Evolutionary conservation across 257 asterid species (phyloP).

Genomic region (Salvia miltiorrhiza): DNA sequence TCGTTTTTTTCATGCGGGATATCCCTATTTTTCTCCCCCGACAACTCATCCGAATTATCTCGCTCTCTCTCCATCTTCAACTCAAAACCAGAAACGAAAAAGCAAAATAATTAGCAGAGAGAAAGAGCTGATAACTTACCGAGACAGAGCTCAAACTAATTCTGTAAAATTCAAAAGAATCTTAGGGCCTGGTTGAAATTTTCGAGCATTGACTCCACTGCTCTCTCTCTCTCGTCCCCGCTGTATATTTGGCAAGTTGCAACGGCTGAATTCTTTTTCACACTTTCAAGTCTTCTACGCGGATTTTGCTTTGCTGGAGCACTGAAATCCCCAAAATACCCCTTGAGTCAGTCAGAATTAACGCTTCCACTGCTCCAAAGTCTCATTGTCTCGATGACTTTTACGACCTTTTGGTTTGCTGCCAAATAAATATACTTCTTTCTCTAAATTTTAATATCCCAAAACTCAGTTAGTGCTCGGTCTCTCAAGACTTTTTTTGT

Average conservation of each 20-base stretch:
- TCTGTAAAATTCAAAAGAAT: constrained; percentile 30
- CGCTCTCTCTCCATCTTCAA: constrained; percentile 54
- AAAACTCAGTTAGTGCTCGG: too few relatives aligned
- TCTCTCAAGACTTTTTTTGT: too few relatives aligned
- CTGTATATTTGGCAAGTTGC: constrained; percentile 34
- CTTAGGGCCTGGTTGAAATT: constrained; percentile 25
- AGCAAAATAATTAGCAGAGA: constrained; percentile 6
- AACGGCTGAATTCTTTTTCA: constrained; percentile 60
- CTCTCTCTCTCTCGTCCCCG: constrained; percentile 14
- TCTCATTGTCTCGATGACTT: constrained; percentile 20
- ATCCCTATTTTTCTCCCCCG: constrained; percentile 40
- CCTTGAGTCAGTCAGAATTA: constrained; percentile 28
- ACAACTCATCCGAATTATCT: constrained; percentile 43
- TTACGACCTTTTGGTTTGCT: not conserved
- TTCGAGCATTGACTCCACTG: constrained; percentile 48
- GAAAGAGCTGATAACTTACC: constrained; percentile 32
- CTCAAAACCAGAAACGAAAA: constrained; percentile 14
- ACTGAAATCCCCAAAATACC: constrained; percentile 10
- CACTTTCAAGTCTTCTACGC: constrained; percentile 35
- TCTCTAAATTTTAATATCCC: too few relatives aligned
- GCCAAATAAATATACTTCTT: not conserved
- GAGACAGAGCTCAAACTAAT: constrained; percentile 19
- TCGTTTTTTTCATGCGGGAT: constrained; percentile 48
- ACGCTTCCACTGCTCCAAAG: constrained; percentile 22
- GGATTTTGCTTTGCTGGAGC: constrained; percentile 16